Base-by-base conservation (phyloP, 192 early-diverging fungal species). In the Spinellus fusiger region DNA sequence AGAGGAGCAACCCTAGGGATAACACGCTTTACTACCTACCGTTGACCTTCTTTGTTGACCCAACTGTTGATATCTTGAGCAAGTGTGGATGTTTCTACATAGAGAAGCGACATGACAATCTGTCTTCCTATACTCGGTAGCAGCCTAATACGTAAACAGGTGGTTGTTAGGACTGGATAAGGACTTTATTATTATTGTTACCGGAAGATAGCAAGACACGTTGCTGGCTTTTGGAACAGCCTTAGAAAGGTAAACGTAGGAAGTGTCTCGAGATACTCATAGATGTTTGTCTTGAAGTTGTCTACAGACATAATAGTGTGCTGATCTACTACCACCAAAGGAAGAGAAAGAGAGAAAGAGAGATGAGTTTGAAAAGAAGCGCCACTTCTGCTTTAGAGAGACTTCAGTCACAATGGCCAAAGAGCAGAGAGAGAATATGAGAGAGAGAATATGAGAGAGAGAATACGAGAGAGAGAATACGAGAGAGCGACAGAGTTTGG, bases 141-240 rank as follows among this genome's bases (percentile, higher is more conserved):
- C 2, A 98, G 82, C 53, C 72, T 74, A 47, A 46, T 37, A 53
- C 26, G 20, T 47, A 28, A n/a, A 18, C 10, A 37, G 23, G 37
- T 38, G 53, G 20, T 35, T 29, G 10, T n/a, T 12, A 27, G 25
- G 37, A 16, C 16, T 34, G 15, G 29, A 47, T 32, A 64, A 40
- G 27, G 7, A 22, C 54, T 38, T 28, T 12, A 53, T 29, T 20
- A 18, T 16, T 27, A 47, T 26, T n/a, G n/a, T 12, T 40, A 88
- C 89, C 94, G 81, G 51, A 96, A 91, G 38, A 95, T 89, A 22
- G 92, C 93, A 26, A 96, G 82, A 70, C 93, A 96, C 61, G 95
- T 94, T 31, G 93, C 90, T 9, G 95, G 93, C 49, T 91, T 90
- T 33, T 85, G 77, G 62, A 93, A 98, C 23, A 98, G 79, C 0